Conservation (phyloP, 2,329 filamentous ascomycete genomes). For the Exophiala bonariae region DNA sequence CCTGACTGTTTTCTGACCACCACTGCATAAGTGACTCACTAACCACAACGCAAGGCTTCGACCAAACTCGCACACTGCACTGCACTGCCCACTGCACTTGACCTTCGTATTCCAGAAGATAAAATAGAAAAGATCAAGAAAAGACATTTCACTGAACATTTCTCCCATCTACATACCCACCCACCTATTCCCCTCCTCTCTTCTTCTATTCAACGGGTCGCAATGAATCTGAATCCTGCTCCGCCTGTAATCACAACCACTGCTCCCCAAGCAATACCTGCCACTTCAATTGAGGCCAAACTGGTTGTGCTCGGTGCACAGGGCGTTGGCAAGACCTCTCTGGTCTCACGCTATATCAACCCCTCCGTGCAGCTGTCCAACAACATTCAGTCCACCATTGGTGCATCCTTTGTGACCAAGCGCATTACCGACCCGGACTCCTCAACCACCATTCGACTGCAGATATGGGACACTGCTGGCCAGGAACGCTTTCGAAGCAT, state of each 20-base stretch:
- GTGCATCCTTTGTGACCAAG: conserved; percentile 78
- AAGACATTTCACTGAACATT: too few species aligned
- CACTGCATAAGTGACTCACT: not conserved
- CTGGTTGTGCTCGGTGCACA: conserved; percentile 54
- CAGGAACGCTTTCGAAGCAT: conserved; percentile 96
- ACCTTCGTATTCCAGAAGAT: not conserved
- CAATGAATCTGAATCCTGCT: conserved; percentile 15
- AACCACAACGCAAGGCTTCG: not conserved
- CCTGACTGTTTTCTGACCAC: too few species aligned
- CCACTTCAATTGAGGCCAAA: conserved; percentile 44
- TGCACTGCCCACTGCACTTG: not conserved
- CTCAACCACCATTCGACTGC: conserved; percentile 82
- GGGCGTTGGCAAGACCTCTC: conserved; percentile 54
- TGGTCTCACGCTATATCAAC: conserved; percentile 51
- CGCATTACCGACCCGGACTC: conserved; percentile 79
- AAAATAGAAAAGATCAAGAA: not conserved
- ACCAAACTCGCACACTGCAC: too few species aligned
- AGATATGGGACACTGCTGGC: conserved; percentile 95
- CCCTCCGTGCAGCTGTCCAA: conserved; percentile 43
- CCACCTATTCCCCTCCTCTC: not conserved
- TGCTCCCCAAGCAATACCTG: conserved; percentile 14
- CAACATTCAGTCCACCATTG: conserved; percentile 62
- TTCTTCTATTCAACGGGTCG: conserved; percentile 5
- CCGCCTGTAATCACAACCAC: conserved; percentile 9
- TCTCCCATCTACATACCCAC: not conserved